These are phyloP conservation scores for Hibiscus trionum DNA, from an alignment of 345 rosid genomes.

Conservation along the genomic window DNA sequence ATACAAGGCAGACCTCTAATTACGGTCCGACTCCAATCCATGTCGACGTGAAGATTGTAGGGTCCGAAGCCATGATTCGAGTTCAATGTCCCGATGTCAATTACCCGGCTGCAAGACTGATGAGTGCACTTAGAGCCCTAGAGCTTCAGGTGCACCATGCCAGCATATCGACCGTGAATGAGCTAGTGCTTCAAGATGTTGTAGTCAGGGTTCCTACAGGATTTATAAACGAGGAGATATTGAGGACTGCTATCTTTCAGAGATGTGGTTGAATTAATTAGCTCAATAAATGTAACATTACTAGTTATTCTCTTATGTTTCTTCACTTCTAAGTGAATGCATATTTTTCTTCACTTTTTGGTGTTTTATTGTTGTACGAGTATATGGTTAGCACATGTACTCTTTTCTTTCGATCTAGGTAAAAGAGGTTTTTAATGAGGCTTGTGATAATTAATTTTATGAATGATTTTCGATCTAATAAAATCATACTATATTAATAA, in stretches of 20 bases:
- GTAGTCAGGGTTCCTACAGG: conserved; percentile 35
- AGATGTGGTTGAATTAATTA: conserved; percentile 5
- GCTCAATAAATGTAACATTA: not conserved
- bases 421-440: too few species aligned
- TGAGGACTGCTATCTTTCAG: conserved; percentile 27
- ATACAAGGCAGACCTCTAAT: not conserved
- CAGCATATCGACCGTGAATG: conserved; percentile 36
- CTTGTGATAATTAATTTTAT: too few species aligned
- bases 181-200: conserved; percentile 37
- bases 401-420: too few species aligned
- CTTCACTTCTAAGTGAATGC: not conserved
- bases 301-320: not conserved
- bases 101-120: conserved; percentile 43
- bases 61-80: conserved; percentile 40
- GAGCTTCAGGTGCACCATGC: conserved; percentile 40
- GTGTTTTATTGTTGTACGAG: too few species aligned
- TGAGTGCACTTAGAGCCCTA: conserved; percentile 40
- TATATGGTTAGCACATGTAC: too few species aligned
- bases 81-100: conserved; percentile 34
- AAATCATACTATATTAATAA: too few species aligned
- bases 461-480: too few species aligned
- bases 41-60: conserved; percentile 47
- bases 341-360: not conserved
- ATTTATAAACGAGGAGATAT: conserved; percentile 17
- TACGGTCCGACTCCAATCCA: conserved; percentile 14